phyloP scores from a whole-genome alignment of 2,329 filamentous ascomycete genomes.

The Ophiostoma sp. region DNA sequence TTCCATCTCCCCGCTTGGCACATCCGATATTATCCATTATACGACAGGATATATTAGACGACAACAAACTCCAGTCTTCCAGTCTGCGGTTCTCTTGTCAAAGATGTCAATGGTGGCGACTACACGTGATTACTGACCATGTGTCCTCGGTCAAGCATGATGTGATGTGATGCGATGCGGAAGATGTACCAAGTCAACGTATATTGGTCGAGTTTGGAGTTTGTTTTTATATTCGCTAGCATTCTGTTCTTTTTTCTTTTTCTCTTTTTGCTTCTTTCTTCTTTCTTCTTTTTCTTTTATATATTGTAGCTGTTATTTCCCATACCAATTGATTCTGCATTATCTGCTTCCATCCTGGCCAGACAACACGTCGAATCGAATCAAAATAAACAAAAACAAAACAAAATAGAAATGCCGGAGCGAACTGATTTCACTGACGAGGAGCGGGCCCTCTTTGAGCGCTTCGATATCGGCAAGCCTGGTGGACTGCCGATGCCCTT shows the following conservation, averaged over 20 bases:
- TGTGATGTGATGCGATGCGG: not conserved
- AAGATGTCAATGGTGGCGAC: not conserved
- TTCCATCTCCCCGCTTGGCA: not conserved
- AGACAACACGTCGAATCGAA: too few species aligned
- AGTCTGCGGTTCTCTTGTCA: too few species aligned
- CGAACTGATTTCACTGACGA: not conserved
- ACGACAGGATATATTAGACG: not conserved
- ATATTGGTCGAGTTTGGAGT: not conserved
- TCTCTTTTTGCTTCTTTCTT: too few species aligned
- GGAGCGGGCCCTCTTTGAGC: not conserved
- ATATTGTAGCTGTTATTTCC: not conserved
- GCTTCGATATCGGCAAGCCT: not conserved
- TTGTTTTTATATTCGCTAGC: not conserved
- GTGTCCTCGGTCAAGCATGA: not conserved
- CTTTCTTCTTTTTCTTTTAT: too few species aligned
- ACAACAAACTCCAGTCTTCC: not conserved
- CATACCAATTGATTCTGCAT: not conserved
- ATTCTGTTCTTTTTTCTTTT: not conserved
- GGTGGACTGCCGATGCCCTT: not conserved
- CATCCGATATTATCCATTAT: not conserved
- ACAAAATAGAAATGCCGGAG: not conserved
- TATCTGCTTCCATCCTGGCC: not conserved
- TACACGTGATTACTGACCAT: not conserved
- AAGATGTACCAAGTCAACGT: not conserved
- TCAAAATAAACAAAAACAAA: not conserved